These are phyloP conservation scores for Eutypa lata DNA, from an alignment of 2,329 filamentous ascomycete genomes.

Conservation along the genomic window DNA sequence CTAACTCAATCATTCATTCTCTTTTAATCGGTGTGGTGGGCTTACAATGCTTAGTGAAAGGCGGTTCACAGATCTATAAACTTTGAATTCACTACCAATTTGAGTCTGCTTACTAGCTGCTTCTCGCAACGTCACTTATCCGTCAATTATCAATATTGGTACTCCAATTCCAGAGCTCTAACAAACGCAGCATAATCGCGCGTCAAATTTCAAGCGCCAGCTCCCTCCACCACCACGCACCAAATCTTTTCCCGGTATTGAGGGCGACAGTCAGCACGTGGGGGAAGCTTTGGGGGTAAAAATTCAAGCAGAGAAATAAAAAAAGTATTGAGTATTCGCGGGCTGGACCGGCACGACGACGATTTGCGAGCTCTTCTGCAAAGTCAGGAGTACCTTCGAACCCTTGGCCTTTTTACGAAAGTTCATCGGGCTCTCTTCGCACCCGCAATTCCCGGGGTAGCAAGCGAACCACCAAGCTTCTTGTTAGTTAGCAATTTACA, in stretches of 20 bases:
- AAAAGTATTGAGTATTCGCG: slow-evolving; percentile 15
- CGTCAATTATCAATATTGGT: not conserved
- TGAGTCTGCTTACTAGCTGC: not conserved
- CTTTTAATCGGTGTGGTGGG: not conserved
- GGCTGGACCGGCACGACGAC: slow-evolving; percentile 22
- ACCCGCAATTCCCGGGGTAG: not conserved
- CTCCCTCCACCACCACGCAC: slow-evolving; percentile 6
- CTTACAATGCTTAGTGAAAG: not conserved
- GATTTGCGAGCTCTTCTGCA: slow-evolving; percentile 8
- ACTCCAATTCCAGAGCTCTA: slow-evolving; percentile 17
- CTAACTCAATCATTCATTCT: not conserved
- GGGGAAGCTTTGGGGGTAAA: slow-evolving; percentile 1
- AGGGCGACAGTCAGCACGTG: slow-evolving; percentile 2
- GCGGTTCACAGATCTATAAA: not conserved
- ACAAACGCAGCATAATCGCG: slow-evolving; percentile 45
- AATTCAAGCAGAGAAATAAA: not conserved
- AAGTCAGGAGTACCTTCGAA: slow-evolving; percentile 3
- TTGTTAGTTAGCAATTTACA: too few species aligned
- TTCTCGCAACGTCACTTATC: not conserved
- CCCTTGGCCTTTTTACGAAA: not conserved
- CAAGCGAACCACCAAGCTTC: not conserved
- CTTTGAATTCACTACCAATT: not conserved
- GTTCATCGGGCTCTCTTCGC: slow-evolving; percentile 8
- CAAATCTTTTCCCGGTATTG: not conserved
- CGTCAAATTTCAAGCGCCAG: slow-evolving; percentile 42